Evolutionary conservation across 305 asterid species (phyloP).

Genomic region (Euphrasia arctica): DNA sequence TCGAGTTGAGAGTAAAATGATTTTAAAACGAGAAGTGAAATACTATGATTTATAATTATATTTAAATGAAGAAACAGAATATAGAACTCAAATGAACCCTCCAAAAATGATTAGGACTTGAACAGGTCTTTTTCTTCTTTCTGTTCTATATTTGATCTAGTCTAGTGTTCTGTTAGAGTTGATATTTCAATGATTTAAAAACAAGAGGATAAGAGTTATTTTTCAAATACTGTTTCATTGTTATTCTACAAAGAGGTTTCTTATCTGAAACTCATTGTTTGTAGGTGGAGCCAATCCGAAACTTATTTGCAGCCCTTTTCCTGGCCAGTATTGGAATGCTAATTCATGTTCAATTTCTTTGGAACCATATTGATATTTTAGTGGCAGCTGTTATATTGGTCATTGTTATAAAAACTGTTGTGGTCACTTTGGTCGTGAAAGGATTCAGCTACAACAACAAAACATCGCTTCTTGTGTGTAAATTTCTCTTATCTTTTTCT

Average conservation of each 20-base stretch:
- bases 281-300: conserved; percentile 77
- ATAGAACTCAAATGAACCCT: too few relatives aligned
- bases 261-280: conserved; percentile 31
- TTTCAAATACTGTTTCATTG: not conserved
- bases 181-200: not conserved
- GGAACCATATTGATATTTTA: conserved; percentile 75
- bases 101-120: too few relatives aligned
- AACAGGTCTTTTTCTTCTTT: not conserved
- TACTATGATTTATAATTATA: too few relatives aligned
- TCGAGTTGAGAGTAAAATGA: too few relatives aligned
- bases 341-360: conserved; percentile 67
- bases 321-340: conserved; percentile 87
- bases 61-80: too few relatives aligned
- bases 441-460: conserved; percentile 74
- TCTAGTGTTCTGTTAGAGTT: conserved; percentile 1
- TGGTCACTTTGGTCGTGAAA: conserved; percentile 61
- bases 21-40: too few relatives aligned
- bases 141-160: too few relatives aligned
- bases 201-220: not conserved
- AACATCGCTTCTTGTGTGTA: conserved; percentile 64
- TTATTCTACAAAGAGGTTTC: conserved; percentile 7
- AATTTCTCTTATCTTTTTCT: conserved; percentile 8
- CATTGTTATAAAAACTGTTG: conserved; percentile 50
- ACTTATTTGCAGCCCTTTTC: conserved; percentile 79
- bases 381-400: conserved; percentile 73